phyloP scores from a whole-genome alignment of 2,329 filamentous ascomycete genomes.

The Epichloe sylvatica region DNA sequence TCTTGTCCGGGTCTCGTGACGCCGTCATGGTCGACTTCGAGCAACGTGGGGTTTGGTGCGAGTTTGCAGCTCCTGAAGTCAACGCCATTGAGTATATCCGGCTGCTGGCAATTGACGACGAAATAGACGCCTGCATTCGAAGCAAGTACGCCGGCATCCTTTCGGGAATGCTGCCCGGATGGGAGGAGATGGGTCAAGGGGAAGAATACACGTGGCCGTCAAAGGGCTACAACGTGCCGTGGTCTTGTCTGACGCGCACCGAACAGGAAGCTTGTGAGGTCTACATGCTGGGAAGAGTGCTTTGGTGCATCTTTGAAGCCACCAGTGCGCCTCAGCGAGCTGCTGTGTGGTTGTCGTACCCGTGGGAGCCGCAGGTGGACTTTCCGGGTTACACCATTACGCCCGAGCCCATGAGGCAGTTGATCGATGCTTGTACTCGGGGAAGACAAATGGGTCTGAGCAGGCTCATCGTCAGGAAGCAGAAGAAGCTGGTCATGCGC shows the following conservation, averaged over 20 bases:
- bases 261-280: conserved; percentile 46
- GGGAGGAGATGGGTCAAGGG: conserved; percentile 25
- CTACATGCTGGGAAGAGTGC: conserved; percentile 46
- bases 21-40: conserved; percentile 48
- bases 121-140: conserved; percentile 25
- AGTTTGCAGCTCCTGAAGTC: conserved; percentile 46
- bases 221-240: conserved; percentile 41
- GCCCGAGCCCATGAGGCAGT: conserved; percentile 27
- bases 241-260: conserved; percentile 34
- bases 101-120: conserved; percentile 37
- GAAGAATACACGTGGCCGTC: conserved; percentile 35
- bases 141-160: conserved; percentile 29
- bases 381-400: conserved; percentile 40
- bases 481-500: conserved; percentile 32
- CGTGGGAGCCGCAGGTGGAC: conserved; percentile 39
- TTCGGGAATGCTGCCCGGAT: conserved; percentile 30
- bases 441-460: conserved; percentile 33
- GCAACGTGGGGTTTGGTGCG: conserved; percentile 48
- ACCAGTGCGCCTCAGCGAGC: conserved; percentile 42
- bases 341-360: conserved; percentile 46
- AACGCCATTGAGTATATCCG: conserved; percentile 45
- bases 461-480: conserved; percentile 28
- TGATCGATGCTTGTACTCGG: conserved; percentile 39
- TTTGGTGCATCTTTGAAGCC: conserved; percentile 51
- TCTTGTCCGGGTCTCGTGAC: conserved; percentile 33